Base-by-base conservation (phyloP, 192 early-diverging fungal species). In the Lobulomyces angularis region DNA sequence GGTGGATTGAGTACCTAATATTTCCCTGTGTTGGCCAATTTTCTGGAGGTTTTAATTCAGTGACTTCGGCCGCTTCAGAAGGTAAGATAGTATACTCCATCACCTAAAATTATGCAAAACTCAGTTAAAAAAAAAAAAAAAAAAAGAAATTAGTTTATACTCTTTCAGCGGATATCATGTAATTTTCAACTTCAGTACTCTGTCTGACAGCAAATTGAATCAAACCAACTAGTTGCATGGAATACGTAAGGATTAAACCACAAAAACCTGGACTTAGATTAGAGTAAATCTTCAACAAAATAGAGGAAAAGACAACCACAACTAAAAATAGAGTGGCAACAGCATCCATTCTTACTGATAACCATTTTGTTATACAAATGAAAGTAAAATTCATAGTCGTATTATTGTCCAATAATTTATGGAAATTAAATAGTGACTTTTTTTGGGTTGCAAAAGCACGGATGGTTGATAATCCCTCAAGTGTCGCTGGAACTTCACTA, bases 391-490 rank as follows among this genome's bases (percentile, higher is more conserved):
- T 75, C 0, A 77, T 62, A 1, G 68, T 55, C 2, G 67, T 59
- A 37, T 79, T 73, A 5, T 78, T 56, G 53, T 88, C 76, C 5
- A 67, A 61, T 5, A 69, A 51, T 3, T 59, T 44, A 18, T 64
- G 55, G 32, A 83, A 77, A 7, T 57, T 33, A 0, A 37, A 31
- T 23, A 60, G 55, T 32, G 88, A 90, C 2, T 61, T 61, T 26
- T 61, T 18, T 28, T 70, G 67, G 1, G 55, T 68, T 21, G 58
- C 54, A 46, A 74, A 84, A 0, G 83, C 63, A 30, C 85, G 75
- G 32, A 90, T 77, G 27, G 70, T 71, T 0, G 70, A 63, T 20
- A 78, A 51, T 0, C 84, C 85, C 14, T 79, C 84, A 23, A 84
- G 46, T 0, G 82, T 67, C 21, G 79, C 65, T 5, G 62, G 58